Base-by-base conservation (phyloP, 2,329 filamentous ascomycete genomes). In the Exserohilum rostratum region DNA sequence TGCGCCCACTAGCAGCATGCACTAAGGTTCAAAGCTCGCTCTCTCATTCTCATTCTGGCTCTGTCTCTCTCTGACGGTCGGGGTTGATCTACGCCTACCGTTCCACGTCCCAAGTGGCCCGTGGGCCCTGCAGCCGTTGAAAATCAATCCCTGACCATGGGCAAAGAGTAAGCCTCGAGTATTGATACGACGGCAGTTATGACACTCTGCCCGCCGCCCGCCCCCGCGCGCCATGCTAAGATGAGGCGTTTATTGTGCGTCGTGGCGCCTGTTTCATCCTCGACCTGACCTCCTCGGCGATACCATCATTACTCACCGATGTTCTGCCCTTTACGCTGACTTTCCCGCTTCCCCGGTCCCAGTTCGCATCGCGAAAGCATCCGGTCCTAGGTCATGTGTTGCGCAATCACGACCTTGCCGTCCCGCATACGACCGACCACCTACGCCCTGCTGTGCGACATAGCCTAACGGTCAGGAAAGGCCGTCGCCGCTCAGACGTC, bases 1-100 rank as follows among this genome's bases (percentile, higher is more conserved):
- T 62, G 64, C 57, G 61, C 38, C 38, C 35, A 44, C 57, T 62
- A 64, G 7, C 18, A 29, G 58, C 46, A 46, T 45, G 48, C 58
- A 53, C 61, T 62, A 65, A 55, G 7, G 25, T 30, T 57, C 57
- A 65, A 63, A 60, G 57, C 59, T 57, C 62, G 50, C 22, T 25
- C 22, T 25, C 22, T 25, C 4, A 4, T 25, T 25, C 22, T 25
- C 22, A 5, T 25, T 7, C 22, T 25, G 22, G 4, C 22, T 25
- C 22, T 25, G 4, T 25, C 22, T 7, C 22, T 25, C 22, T 25
- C 22, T 25, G 4, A 5, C 22, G 55, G 46, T 54, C 60, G 56
- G 55, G 57, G 43, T 56, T 65, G 72, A 74, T 73, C 68, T 72
- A 61, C 71, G 43, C 58, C 65, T 61, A 67, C 62, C 66, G 64